A percentile compares a stretch with the other conserved stretches of the same genome.
Evolutionary conservation across 1,284 basidiomycete species (phyloP).

Genomic region (Sutorius eximius): DNA sequence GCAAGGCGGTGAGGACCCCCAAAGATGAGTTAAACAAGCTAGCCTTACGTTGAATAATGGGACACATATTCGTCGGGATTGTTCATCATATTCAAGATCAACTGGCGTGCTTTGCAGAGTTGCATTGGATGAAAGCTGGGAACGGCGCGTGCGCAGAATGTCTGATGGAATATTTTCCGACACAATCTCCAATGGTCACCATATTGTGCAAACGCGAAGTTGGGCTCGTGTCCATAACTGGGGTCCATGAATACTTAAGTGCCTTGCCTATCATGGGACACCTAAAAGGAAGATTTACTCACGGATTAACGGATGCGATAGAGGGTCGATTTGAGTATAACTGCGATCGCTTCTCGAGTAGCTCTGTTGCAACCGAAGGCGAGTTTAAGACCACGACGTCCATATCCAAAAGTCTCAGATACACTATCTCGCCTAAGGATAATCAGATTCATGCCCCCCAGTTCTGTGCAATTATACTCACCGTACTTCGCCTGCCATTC

Average conservation of each 20-base stretch:
- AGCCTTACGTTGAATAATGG: conserved; percentile 16
- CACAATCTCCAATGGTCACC: conserved; percentile 19
- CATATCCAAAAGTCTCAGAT: conserved; percentile 16
- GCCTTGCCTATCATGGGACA: too few relatives aligned
- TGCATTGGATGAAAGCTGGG: conserved; percentile 13
- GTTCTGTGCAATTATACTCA: neutral
- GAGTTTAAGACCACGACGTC: conserved; percentile 27
- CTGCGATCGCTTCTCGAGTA: conserved; percentile 24
- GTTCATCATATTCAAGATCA: conserved; percentile 17
- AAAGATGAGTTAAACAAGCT: neutral
- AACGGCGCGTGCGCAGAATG: neutral
- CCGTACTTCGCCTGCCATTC: conserved; percentile 23
- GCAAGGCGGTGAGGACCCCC: neutral
- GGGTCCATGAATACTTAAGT: neutral
- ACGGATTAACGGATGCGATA: conserved; percentile 17
- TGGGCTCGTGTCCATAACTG: conserved; percentile 19
- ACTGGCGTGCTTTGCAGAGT: conserved; percentile 18
- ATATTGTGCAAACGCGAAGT: conserved; percentile 15
- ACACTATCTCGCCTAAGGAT: conserved; percentile 24
- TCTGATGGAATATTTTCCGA: conserved; percentile 19
- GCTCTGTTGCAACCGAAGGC: conserved; percentile 5
- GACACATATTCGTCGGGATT: conserved; percentile 4
- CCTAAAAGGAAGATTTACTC: neutral
- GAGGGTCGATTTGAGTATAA: conserved; percentile 25
- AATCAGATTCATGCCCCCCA: neutral